Evolutionary conservation across 768 basidiomycete species (phyloP), one percentile per base, ranked within the genome.

Genomic region (Pisolithus tinctorius): DNA sequence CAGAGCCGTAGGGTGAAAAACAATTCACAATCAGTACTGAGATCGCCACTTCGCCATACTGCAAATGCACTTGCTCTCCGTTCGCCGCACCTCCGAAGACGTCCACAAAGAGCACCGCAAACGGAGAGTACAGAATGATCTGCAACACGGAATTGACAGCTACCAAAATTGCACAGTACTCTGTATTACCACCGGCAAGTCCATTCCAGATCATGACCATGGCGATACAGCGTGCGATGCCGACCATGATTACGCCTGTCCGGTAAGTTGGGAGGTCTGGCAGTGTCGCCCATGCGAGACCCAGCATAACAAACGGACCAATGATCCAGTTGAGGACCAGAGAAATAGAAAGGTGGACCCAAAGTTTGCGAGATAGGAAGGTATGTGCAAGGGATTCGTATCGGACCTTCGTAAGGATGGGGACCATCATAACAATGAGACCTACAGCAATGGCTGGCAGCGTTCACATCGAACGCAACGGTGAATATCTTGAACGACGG

Each of bases 401-500:
- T 60, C 84, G 84, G 9, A 90, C 83, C 68, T 83, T 84, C 42
- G 82, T 81, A 48, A 85, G 76, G 36, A 84, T 77, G 2, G 88
- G 90, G 86, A 87, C 90, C 86, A 92, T 92, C 81, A 93, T 93
- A 47, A 91, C 71, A 16, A 92, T 78, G 36, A 93, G 78, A 1
- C 89, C 91, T 39, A 91, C 73, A 14, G 84, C 84, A 43, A 92
- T 88, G 1, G 88, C 89, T 92, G 54, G 20, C 31, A 25, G 36
- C 29, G 31, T 17, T n/a, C 30, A 20, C 9, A 41, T 41, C 23
- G 49, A 20, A 14, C 23, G 17, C 30, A 16, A 34, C 9, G 5
- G 17, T 49, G 16, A 25, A 36, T 31, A 6, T 40, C 1, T 34
- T 34, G 8, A 17, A 17, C 30, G 14, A 8, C 45, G 17, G 10